Conservation (phyloP, 2,329 filamentous ascomycete genomes). For the Aspergillus caelatus region DNA sequence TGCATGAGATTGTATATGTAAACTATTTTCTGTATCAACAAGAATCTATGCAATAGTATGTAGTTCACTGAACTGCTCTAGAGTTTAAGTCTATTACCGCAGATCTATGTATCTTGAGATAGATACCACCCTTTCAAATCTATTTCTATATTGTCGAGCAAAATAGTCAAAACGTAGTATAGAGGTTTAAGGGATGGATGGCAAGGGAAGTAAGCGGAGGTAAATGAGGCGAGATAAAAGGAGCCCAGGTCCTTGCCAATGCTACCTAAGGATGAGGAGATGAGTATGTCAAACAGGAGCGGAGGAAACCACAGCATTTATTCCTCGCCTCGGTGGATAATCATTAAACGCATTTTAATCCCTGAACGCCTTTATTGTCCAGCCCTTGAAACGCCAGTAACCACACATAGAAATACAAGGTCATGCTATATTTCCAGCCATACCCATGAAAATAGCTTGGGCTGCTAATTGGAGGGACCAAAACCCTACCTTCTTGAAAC, state of each 20-base stretch:
- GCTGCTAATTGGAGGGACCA: conserved; percentile 93
- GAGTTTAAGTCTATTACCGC: not conserved
- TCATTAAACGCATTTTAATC: not conserved
- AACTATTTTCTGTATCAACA: not conserved
- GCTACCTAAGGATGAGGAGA: not conserved
- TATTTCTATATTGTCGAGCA: not conserved
- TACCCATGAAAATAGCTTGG: conserved; percentile 91
- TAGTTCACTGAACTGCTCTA: not conserved
- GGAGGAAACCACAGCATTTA: not conserved
- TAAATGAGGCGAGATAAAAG: not conserved
- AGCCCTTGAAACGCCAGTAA: conserved; percentile 8
- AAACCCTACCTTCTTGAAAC: conserved; percentile 93
- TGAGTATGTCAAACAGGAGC: not conserved
- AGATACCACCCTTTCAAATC: not conserved
- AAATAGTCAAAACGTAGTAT: not conserved
- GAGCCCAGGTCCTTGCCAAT: not conserved
- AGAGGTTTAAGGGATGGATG: not conserved
- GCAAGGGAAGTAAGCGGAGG: not conserved
- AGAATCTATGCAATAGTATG: not conserved
- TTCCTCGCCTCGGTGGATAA: not conserved
- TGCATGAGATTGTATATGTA: not conserved
- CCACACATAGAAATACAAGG: conserved; percentile 25
- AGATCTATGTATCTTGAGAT: not conserved
- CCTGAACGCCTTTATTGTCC: conserved; percentile 14
- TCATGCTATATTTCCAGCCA: conserved; percentile 77